Conservation (phyloP, 2,329 filamentous ascomycete species). For the Venturia pyrina region DNA sequence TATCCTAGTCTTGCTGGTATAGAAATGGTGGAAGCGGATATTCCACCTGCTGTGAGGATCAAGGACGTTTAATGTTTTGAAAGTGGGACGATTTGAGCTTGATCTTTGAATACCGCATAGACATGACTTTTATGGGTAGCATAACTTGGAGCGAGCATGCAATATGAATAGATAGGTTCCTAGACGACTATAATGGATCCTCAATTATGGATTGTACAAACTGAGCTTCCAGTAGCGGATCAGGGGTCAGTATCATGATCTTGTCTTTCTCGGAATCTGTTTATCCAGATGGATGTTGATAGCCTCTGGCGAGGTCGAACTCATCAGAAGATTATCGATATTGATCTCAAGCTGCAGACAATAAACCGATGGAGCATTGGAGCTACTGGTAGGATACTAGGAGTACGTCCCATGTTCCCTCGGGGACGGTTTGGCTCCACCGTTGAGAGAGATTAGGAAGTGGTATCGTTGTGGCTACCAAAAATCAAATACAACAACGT, state of each 20-base stretch:
- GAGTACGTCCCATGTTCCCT: not conserved
- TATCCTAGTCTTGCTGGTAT: conserved; percentile 78
- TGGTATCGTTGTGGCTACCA: not conserved
- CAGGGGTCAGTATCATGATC: too few relatives aligned
- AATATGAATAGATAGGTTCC: not conserved
- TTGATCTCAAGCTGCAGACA: not conserved
- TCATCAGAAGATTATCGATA: not conserved
- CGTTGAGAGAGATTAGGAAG: not conserved
- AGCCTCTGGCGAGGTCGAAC: not conserved
- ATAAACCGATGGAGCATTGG: too few relatives aligned
- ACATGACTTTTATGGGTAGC: not conserved
- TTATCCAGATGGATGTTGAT: not conserved
- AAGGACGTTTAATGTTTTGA: conserved; percentile 8
- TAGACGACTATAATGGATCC: not conserved
- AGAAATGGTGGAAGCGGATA: conserved; percentile 74
- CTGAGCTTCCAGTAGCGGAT: too few relatives aligned
- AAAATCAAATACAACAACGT: not conserved
- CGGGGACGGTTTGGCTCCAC: not conserved
- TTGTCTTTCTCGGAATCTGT: too few relatives aligned
- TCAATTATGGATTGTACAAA: too few relatives aligned
- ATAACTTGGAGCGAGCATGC: conserved; percentile 6
- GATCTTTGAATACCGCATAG: conserved; percentile 1
- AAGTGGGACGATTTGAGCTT: not conserved
- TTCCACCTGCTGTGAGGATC: conserved; percentile 7
- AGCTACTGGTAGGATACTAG: too few relatives aligned